Base-by-base conservation (phyloP, 768 basidiomycete genomes). In the Phylloporus arenicola region DNA sequence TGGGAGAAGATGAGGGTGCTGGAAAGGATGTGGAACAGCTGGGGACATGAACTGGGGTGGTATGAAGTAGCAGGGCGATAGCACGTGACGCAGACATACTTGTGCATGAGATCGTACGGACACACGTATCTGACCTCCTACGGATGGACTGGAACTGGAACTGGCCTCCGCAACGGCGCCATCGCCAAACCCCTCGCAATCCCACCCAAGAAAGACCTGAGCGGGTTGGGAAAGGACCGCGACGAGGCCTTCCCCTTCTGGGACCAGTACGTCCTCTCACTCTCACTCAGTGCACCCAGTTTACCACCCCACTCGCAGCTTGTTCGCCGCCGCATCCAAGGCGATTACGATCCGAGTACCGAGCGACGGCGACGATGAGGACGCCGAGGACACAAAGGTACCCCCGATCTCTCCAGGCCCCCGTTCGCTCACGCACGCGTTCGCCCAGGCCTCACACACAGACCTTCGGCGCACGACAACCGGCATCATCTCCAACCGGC, bases 241-340 rank as follows among this genome's bases (percentile, higher is more conserved):
- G 93, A 95, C 61, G 92, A 94, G 59, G 91, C 92, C 0, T 92
- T 93, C 64, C 92, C 93, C 45, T 97, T 97, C 78, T 97, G 93
- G 93, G 93, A 97, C 66, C 92, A 96, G 92, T 95, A 59, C 68
- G 89, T 78, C 14, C 45, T 24, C 16, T n/a, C 10, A 7, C 5
- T 17, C 1, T 29, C 37, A 3, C 29, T 33, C n/a, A 16, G 17
- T 31, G 3, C 8, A 30, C 43, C 30, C 37, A 12, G 14, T 31
- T 44, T 43, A 54, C 34, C 46, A 19, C 29, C 45, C 46, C 22
- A 14, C 48, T 6, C n/a, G 8, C 19, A 68, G 68, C 43, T 68
- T 95, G 47, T 96, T 89, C 67, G 72, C 84, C 1, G 83, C 85
- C 13, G 91, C 92, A 17, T 84, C 92, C 0, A 85, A 84, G 55